A percentile compares a stretch with the other conserved stretches of the same genome.
Conservation (phyloP, 352 stramenopile genomes). For the Phytophthora hybrid region DNA sequence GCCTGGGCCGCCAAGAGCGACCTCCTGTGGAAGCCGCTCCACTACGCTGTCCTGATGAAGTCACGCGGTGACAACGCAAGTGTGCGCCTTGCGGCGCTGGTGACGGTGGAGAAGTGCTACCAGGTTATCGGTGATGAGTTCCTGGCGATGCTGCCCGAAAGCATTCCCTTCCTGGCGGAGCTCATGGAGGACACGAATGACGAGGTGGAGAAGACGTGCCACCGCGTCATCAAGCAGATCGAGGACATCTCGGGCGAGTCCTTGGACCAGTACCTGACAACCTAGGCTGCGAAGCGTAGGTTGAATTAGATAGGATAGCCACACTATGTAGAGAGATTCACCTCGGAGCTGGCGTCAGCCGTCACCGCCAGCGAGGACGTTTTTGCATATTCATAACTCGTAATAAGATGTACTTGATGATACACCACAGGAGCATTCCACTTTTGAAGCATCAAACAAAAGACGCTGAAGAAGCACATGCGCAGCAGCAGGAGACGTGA, state of each 20-base stretch:
- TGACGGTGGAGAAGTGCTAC: slow-evolving; percentile 89
- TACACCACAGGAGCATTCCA: slow-evolving; percentile 5
- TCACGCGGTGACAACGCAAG: slow-evolving; percentile 68
- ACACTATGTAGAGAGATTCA: slow-evolving; percentile 35
- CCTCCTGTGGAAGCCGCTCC: slow-evolving; percentile 89
- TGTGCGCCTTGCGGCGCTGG: slow-evolving; percentile 80
- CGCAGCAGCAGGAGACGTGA: too few relatives aligned
- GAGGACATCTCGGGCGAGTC: slow-evolving; percentile 91
- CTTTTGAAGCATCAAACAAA: too few relatives aligned
- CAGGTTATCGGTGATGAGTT: slow-evolving; percentile 90
- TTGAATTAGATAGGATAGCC: slow-evolving; percentile 44
- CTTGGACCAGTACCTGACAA: slow-evolving; percentile 89
- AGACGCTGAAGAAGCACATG: too few relatives aligned
- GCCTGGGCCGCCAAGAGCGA: slow-evolving; percentile 90
- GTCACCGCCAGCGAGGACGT: slow-evolving; percentile 14
- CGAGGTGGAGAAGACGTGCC: slow-evolving; percentile 86
- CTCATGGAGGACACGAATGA: slow-evolving; percentile 89
- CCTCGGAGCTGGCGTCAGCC: not conserved
- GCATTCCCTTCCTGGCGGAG: slow-evolving; percentile 90
- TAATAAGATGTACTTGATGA: slow-evolving; percentile 40
- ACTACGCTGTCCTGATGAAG: slow-evolving; percentile 91
- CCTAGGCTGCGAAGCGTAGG: slow-evolving; percentile 34
- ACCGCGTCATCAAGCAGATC: slow-evolving; percentile 91
- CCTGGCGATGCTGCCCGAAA: slow-evolving; percentile 89
- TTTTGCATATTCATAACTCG: slow-evolving; percentile 43